Percentiles rank a stretch among this genome's conserved stretches.
phyloP scores from a whole-genome alignment of 495 filamentous ascomycete genomes.

The Annulohypoxylon nitens region DNA sequence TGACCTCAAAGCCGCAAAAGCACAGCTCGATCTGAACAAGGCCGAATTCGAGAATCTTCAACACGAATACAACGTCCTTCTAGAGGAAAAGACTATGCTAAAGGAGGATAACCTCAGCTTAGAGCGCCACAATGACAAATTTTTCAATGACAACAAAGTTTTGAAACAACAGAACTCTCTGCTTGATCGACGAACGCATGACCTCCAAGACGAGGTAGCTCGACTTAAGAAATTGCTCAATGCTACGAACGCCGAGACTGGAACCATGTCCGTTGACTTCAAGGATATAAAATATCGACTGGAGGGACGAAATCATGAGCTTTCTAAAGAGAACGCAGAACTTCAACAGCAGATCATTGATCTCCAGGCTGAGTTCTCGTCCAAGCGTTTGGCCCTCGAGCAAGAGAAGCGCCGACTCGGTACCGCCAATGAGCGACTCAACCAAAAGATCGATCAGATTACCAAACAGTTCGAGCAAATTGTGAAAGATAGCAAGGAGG shows the following conservation, averaged over 20 bases:
- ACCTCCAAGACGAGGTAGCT: constrained; percentile 55
- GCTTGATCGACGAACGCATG: constrained; percentile 44
- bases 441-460: constrained; percentile 55
- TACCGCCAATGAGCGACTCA: constrained; percentile 43
- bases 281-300: constrained; percentile 42
- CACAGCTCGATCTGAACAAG: constrained; percentile 52
- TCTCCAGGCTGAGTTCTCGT: constrained; percentile 27
- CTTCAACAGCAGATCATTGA: constrained; percentile 40
- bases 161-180: constrained; percentile 58
- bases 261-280: constrained; percentile 38
- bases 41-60: constrained; percentile 54
- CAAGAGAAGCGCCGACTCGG: constrained; percentile 37
- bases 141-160: constrained; percentile 62
- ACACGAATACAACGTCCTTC: constrained; percentile 44
- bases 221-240: constrained; percentile 52
- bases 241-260: constrained; percentile 36
- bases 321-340: constrained; percentile 37
- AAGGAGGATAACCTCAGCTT: constrained; percentile 59
- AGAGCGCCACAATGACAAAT: constrained; percentile 61
- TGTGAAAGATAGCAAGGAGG: constrained; percentile 36
- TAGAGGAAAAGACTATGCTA: constrained; percentile 55
- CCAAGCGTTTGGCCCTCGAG: constrained; percentile 20
- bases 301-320: constrained; percentile 30
- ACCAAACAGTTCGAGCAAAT: constrained; percentile 51
- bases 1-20: constrained; percentile 53